Evolutionary conservation across 345 rosid genomes (phyloP).

Genomic region (Gossypium herbaceum): DNA sequence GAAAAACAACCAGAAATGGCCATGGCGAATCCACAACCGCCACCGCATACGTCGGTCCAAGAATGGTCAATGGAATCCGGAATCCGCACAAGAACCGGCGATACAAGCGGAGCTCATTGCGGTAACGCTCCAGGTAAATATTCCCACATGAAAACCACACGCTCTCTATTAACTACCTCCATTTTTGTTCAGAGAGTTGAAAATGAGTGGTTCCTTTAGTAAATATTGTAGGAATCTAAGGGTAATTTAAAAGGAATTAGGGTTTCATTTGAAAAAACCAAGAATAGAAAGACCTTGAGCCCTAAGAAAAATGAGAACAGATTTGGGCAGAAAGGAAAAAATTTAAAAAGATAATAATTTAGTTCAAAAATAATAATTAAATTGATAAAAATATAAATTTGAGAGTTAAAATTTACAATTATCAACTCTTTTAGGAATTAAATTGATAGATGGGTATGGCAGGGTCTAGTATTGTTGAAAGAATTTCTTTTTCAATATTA

Average conservation of each 20-base stretch:
- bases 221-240: conserved; percentile 21
- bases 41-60: conserved; percentile 73
- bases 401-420: too few relatives aligned
- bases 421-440: too few relatives aligned
- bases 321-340: conserved; percentile 18
- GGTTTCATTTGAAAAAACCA: conserved; percentile 4
- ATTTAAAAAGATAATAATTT: not conserved
- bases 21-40: conserved; percentile 88
- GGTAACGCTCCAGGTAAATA: conserved; percentile 64
- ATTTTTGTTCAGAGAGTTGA: conserved; percentile 39
- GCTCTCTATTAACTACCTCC: conserved; percentile 29
- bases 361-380: too few relatives aligned
- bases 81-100: conserved; percentile 38
- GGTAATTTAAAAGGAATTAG: conserved; percentile 26
- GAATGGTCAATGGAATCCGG: conserved; percentile 32
- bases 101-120: conserved; percentile 59
- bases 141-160: conserved; percentile 62
- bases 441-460: too few relatives aligned
- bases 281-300: conserved; percentile 25
- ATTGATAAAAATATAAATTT: too few relatives aligned
- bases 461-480: too few relatives aligned
- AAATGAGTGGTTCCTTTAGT: conserved; percentile 12
- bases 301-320: conserved; percentile 31
- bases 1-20: conserved; percentile 60
- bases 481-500: too few relatives aligned